Percentiles rank a stretch among this genome's conserved stretches.
phyloP scores from a whole-genome alignment of 164 flowering plant species.

The Kalanchoe fedtschenkoi region DNA sequence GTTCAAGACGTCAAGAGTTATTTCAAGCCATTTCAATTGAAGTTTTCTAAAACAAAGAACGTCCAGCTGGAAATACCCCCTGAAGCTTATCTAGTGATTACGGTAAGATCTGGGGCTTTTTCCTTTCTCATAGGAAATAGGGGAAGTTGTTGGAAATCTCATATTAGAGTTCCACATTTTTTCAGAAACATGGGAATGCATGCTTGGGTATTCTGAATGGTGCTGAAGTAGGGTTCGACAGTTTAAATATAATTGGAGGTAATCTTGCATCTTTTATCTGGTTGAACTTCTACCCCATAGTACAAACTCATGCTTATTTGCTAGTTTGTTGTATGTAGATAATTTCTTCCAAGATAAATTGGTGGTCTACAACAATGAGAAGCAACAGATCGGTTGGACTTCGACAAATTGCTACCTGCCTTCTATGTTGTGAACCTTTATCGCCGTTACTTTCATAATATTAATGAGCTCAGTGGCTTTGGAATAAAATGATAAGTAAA shows the following conservation, averaged over 20 bases:
- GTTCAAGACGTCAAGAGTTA: constrained; percentile 39
- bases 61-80: constrained; percentile 54
- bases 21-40: constrained; percentile 50
- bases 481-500: not conserved
- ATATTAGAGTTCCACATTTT: not conserved
- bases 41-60: constrained; percentile 38
- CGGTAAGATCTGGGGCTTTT: constrained; percentile 31
- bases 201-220: constrained; percentile 88
- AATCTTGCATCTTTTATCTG: constrained; percentile 6
- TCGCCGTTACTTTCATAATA: constrained; percentile 7
- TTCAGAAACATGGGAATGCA: constrained; percentile 58
- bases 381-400: constrained; percentile 66
- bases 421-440: constrained; percentile 52
- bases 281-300: not conserved
- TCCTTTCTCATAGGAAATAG: not conserved
- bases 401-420: constrained; percentile 52
- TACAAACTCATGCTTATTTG: not conserved
- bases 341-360: constrained; percentile 50
- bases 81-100: constrained; percentile 63
- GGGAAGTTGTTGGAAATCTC: not conserved
- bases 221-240: constrained; percentile 37
- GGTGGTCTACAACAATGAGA: constrained; percentile 76
- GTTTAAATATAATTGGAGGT: constrained; percentile 75
- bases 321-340: constrained; percentile 29
- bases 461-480: constrained; percentile 2